These are phyloP conservation scores for Chaetomiaceae sp. DNA, from an alignment of 2,329 filamentous ascomycete species.

Conservation along the genomic window DNA sequence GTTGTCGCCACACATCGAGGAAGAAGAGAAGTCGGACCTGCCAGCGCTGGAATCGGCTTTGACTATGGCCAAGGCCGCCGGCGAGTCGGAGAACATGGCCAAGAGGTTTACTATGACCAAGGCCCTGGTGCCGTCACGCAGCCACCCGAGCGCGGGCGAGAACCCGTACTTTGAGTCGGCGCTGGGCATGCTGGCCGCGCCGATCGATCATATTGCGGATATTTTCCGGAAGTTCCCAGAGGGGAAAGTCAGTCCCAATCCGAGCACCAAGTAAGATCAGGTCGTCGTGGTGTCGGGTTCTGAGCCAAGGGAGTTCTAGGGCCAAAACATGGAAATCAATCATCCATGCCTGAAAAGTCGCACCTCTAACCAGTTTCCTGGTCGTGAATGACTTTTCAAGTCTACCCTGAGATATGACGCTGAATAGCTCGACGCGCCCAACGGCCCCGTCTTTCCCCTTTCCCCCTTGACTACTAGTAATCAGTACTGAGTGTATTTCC, in stretches of 20 bases:
- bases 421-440: too few species aligned
- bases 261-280: slow-evolving; percentile 1
- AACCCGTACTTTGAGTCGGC: slow-evolving; percentile 11
- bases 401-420: too few species aligned
- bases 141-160: slow-evolving; percentile 11
- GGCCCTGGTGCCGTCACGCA: slow-evolving; percentile 10
- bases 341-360: too few species aligned
- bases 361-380: too few species aligned
- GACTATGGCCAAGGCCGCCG: neutral
- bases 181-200: slow-evolving; percentile 6
- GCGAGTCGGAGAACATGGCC: slow-evolving; percentile 8
- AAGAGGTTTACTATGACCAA: slow-evolving; percentile 10
- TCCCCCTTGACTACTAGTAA: too few species aligned
- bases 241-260: slow-evolving; percentile 1
- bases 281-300: too few species aligned
- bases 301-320: too few species aligned
- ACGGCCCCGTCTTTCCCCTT: too few species aligned
- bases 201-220: slow-evolving; percentile 7
- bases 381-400: too few species aligned
- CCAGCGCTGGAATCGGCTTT: slow-evolving; percentile 10
- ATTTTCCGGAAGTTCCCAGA: slow-evolving; percentile 8
- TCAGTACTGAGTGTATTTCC: too few species aligned
- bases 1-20: slow-evolving; percentile 11
- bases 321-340: too few species aligned
- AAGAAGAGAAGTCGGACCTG: slow-evolving; percentile 5